Percentiles rank a stretch among this genome's conserved stretches.
phyloP scores from a whole-genome alignment of 73 alveolate genomes.

The Paramecium bursaria region DNA sequence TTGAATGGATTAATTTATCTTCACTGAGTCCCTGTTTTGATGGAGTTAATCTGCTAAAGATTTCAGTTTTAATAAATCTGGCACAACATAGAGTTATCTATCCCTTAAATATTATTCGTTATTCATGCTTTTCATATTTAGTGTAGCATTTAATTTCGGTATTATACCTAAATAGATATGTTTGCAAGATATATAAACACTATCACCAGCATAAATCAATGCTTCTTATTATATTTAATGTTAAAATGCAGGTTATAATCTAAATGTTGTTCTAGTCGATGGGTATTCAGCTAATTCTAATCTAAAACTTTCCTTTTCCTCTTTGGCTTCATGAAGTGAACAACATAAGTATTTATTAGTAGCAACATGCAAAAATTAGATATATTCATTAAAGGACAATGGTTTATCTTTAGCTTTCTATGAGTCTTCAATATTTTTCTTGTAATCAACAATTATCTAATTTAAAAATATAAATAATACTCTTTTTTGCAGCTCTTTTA shows the following conservation, averaged over 20 bases:
- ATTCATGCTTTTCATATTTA: slow-evolving; percentile 13
- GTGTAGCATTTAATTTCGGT: slow-evolving; percentile 32
- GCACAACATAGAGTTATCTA: slow-evolving; percentile 52
- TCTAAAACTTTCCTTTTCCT: slow-evolving; percentile 44
- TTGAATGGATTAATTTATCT: not conserved
- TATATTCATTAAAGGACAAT: slow-evolving; percentile 19
- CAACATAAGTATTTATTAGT: slow-evolving; percentile 27
- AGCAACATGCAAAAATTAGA: slow-evolving; percentile 43
- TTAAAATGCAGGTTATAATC: slow-evolving; percentile 46
- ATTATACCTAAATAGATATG: slow-evolving; percentile 37
- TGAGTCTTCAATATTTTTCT: slow-evolving; percentile 7
- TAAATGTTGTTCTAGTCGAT: slow-evolving; percentile 14
- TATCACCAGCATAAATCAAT: slow-evolving; percentile 39
- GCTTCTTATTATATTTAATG: slow-evolving; percentile 25
- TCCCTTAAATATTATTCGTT: not conserved
- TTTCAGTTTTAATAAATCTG: slow-evolving; percentile 11
- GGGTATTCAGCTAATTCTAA: slow-evolving; percentile 51
- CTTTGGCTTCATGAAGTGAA: slow-evolving; percentile 33
- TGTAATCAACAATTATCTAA: slow-evolving; percentile 44
- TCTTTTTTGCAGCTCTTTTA: slow-evolving; percentile 10
- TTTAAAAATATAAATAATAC: not conserved
- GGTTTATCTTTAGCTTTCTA: slow-evolving; percentile 32
- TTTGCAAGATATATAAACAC: slow-evolving; percentile 39
- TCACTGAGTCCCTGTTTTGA: not conserved
- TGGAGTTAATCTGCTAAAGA: slow-evolving; percentile 4